phyloP scores from a whole-genome alignment of 257 asterid species.

The Lycium ferocissimum region DNA sequence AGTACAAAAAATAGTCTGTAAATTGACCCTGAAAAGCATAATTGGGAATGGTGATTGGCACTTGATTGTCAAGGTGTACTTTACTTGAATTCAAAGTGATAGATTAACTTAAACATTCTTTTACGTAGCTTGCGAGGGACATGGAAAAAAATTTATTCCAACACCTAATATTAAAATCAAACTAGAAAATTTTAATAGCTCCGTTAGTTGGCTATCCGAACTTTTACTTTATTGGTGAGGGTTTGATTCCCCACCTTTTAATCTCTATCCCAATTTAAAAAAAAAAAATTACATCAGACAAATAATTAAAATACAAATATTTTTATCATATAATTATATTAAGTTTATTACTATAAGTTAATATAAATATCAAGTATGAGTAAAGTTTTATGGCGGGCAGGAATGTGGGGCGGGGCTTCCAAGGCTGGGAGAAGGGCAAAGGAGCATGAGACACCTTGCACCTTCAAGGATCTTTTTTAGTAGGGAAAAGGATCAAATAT shows the following conservation, averaged over 20 bases:
- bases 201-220: too few species aligned
- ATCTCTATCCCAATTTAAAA: too few species aligned
- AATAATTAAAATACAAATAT: background rate
- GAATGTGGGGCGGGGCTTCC: background rate
- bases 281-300: background rate
- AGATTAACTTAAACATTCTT: background rate
- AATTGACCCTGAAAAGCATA: too few species aligned
- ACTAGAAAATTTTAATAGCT: too few species aligned
- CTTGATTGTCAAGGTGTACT: background rate
- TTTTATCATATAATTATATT: background rate
- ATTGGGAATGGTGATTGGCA: background rate
- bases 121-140: constrained; percentile 12
- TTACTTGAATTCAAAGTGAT: constrained; percentile 23
- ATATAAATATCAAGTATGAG: too few species aligned
- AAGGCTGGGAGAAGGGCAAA: background rate
- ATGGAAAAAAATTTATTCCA: background rate
- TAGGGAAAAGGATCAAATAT: too few species aligned
- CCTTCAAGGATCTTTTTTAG: too few species aligned
- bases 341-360: background rate
- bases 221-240: too few species aligned
- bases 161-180: background rate
- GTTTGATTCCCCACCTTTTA: too few species aligned
- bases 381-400: background rate
- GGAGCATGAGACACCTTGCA: too few species aligned
- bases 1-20: too few species aligned